These are phyloP conservation scores for Cryptococcus wingfieldii DNA, from an alignment of 1,284 basidiomycete species.

Conservation along the genomic window DNA sequence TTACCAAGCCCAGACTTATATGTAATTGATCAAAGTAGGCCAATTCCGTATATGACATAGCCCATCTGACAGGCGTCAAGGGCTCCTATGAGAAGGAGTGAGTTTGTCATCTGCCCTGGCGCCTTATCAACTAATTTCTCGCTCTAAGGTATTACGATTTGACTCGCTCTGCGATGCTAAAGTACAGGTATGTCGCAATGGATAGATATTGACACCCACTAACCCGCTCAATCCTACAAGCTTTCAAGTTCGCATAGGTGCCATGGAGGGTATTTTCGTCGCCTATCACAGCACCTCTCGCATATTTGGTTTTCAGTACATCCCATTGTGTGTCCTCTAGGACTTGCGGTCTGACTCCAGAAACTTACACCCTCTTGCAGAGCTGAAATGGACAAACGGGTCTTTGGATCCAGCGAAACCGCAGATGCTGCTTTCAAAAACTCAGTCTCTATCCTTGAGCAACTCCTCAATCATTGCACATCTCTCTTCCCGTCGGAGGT, in stretches of 20 bases:
- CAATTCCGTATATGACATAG: conserved; percentile 72
- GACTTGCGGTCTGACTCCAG: too few species aligned
- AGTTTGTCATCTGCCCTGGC: conserved; percentile 4
- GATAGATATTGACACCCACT: not conserved
- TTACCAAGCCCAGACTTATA: not conserved
- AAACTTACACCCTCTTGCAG: conserved; percentile 7
- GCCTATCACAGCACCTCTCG: conserved; percentile 89
- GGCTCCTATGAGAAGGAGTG: conserved; percentile 78
- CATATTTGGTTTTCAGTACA: conserved; percentile 93
- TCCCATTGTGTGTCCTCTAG: conserved; percentile 57
- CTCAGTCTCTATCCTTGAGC: conserved; percentile 70
- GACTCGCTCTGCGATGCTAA: conserved; percentile 87
- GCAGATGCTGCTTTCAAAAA: conserved; percentile 75
- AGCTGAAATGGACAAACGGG: conserved; percentile 75
- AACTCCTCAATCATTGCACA: conserved; percentile 60
- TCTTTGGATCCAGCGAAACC: conserved; percentile 64
- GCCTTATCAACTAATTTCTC: not conserved
- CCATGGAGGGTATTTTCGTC: conserved; percentile 95
- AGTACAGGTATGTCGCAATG: conserved; percentile 66
- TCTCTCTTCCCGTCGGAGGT: too few species aligned
- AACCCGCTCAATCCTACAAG: conserved; percentile 45
- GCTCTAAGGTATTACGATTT: conserved; percentile 69
- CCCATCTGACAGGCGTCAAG: conserved; percentile 57
- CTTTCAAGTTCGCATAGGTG: conserved; percentile 92
- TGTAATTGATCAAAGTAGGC: conserved; percentile 10